Base-by-base conservation (phyloP, 306 rosid genomes). In the Fagus crenata region DNA sequence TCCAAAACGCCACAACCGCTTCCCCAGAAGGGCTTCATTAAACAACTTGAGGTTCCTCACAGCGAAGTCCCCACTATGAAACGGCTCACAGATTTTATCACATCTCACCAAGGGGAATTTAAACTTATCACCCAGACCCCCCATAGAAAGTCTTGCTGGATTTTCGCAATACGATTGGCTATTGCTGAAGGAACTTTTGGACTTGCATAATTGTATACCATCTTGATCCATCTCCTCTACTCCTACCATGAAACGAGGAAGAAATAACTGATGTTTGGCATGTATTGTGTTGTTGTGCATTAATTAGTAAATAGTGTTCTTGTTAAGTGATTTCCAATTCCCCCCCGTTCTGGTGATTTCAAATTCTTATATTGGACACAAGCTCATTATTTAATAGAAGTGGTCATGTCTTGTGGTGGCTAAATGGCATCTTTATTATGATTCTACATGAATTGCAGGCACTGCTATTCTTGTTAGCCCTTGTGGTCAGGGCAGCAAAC, bases 391-490 rank as follows among this genome's bases (percentile, higher is more conserved):
- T 60, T 67, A 17, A 42, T 65, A 64, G 63, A 77, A 51, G 14
- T 77, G 51, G 71, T 37, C 4, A 61, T 81, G 54, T 67, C 69
- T 39, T 61, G 7, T 67, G 42, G 41, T 64, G 18, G 71, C 56
- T 35, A 49, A 49, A 6, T 36, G 22, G 37, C 17, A 9, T 7
- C 7, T 78, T 14, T n/a, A 14, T 73, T n/a, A 84, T 43, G 56
- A 77, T 73, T 80, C 75, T 41, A 72, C 67, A 49, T 74, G 74
- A 59, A 69, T 89, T 83, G 75, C 90, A 96, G 99, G 99, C 90
- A 55, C 86, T 96, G 75, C 89, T 93, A 67, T 93, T 93, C 96
- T 80, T 93, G 87, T 80, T 96, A 75, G 91, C 98, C 37, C 93
- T 96, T 46, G 67, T 90, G 64, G 98, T 92, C 73, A 89, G 93